These are phyloP conservation scores for Cornus suecica DNA, from an alignment of 148 eudicot species.

Conservation along the genomic window DNA sequence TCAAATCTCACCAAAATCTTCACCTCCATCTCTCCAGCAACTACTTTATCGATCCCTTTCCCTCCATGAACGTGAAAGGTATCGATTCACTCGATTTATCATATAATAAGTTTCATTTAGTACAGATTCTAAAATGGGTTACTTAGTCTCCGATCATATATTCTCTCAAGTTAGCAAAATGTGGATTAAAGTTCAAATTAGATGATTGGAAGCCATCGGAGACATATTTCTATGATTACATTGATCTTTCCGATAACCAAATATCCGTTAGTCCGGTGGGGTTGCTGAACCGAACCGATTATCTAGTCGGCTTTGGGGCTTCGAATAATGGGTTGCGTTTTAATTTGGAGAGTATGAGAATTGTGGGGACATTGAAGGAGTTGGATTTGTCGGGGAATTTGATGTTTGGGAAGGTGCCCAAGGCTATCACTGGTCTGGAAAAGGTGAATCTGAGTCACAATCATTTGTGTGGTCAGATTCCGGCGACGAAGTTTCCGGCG, in stretches of 20 bases:
- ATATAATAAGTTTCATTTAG: constrained; percentile 40
- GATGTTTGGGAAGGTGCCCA: constrained; percentile 46
- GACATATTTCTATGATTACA: constrained; percentile 44
- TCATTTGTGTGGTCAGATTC: constrained; percentile 46
- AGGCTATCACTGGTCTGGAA: constrained; percentile 27
- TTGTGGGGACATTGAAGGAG: constrained; percentile 25
- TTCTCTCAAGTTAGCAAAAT: constrained; percentile 50
- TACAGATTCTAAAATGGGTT: constrained; percentile 43
- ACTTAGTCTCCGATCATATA: constrained; percentile 37
- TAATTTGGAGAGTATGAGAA: constrained; percentile 29
- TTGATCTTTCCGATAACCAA: constrained; percentile 50
- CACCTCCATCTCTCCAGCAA: constrained; percentile 46
- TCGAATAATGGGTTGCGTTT: constrained; percentile 37
- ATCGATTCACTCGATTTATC: constrained; percentile 52
- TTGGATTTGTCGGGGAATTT: constrained; percentile 47
- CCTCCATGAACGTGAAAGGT: constrained; percentile 35
- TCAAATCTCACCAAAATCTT: constrained; percentile 50
- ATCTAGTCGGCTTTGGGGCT: constrained; percentile 40
- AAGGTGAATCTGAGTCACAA: constrained; percentile 49
- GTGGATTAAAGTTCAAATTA: constrained; percentile 49
- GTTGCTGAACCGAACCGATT: constrained; percentile 37
- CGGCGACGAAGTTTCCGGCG: constrained; percentile 38
- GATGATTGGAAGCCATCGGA: constrained; percentile 46
- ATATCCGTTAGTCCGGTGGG: constrained; percentile 41
- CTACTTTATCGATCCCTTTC: constrained; percentile 44